Base-by-base conservation (phyloP, 768 basidiomycete species). In the Lactarius hengduanensis region DNA sequence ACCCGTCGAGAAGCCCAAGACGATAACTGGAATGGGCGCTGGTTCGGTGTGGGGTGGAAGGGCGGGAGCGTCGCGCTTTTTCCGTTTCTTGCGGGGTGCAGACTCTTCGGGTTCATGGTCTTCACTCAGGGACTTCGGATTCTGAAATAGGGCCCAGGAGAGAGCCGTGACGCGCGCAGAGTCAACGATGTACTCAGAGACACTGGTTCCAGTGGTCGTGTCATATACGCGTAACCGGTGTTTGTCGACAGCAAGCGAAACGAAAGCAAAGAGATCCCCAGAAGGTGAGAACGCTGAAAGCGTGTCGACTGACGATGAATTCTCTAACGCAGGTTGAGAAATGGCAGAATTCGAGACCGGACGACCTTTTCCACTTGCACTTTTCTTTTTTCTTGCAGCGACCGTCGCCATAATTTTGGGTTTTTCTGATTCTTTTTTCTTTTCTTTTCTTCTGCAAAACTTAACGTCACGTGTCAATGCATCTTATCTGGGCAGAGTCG, bases 221-320 rank as follows among this genome's bases (percentile, higher is more conserved):
- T 87, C 82, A 74, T 86, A 88, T 45, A 89, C 79, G 71, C 87
- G 86, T 63, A 89, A 76, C 55, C 87, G 82, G 73, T 90, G 87
- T 75, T 88, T 90, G 80, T 90, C 88, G 60, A 90, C 80, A 2
- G 87, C 82, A 28, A 89, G 80, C 11, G 86, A 86, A 34, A 88
- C 75, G 61, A 85, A 81, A 2, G 84, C 86, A 71, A 89, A 89
- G 43, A 84, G 76, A 62, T 78, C 76, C 61, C 82, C 84, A 64
- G 80, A 77, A 6, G 82, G 80, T 10, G 88, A 89, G 77, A 89
- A 90, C 8, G 85, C 78, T 15, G 83, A 86, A 30, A 86, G 76
- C 22, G 78, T 72, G 15, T 79, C 74, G 30, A 80, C 72, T 58
- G 77, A 73, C 3, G 81, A 79, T 26, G 81, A 73, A 68, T 84